Percentiles rank a stretch among this genome's conserved stretches.
Evolutionary conservation across 1,284 basidiomycete species (phyloP).

Genomic region (Microbotryum intermedium): DNA sequence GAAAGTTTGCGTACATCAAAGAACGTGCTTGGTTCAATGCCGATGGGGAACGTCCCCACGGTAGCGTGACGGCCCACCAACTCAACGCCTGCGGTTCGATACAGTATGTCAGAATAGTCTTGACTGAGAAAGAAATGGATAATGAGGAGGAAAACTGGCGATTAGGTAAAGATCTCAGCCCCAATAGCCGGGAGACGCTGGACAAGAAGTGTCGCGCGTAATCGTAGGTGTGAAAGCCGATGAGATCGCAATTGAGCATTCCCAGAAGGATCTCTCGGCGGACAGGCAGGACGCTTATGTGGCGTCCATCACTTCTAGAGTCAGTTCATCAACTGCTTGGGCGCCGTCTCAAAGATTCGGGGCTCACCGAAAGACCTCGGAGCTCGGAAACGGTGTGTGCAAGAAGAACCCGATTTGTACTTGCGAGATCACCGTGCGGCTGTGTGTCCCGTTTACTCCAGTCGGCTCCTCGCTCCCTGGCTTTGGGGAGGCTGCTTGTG

Average conservation of each 20-base stretch:
- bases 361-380: conserved; percentile 87
- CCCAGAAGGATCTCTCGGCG: conserved; percentile 93
- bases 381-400: conserved; percentile 96
- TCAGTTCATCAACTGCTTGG: background rate
- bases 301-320: background rate
- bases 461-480: conserved; percentile 39
- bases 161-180: conserved; percentile 80
- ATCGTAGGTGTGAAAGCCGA: conserved; percentile 99
- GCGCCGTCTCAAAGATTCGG: background rate
- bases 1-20: conserved; percentile 51
- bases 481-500: background rate
- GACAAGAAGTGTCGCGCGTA: conserved; percentile 99
- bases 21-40: conserved; percentile 91
- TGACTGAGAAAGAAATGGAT: too few species aligned
- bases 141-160: conserved; percentile 42
- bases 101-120: background rate
- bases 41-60: conserved; percentile 97
- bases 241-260: conserved; percentile 88
- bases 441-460: conserved; percentile 41
- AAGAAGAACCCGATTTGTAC: conserved; percentile 97
- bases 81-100: conserved; percentile 50
- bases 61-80: conserved; percentile 91
- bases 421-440: conserved; percentile 28
- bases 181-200: conserved; percentile 91
- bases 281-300: conserved; percentile 78